Conservation (phyloP, 495 filamentous ascomycete species). For the Tuber calosporum region DNA sequence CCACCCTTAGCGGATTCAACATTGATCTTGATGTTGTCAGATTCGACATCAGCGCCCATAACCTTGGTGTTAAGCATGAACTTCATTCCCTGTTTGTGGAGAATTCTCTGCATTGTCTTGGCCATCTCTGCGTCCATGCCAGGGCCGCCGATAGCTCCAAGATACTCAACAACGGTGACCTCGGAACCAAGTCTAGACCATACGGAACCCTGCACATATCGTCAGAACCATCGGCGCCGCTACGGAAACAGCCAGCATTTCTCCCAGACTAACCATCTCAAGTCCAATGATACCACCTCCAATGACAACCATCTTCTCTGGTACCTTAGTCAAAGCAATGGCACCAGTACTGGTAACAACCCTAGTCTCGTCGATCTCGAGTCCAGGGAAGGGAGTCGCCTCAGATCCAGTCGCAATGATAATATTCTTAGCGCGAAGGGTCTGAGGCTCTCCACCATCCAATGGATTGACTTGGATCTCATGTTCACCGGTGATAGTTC, state of each 20-base stretch:
- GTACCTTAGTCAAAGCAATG: slow-evolving; percentile 77
- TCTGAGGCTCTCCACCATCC: slow-evolving; percentile 79
- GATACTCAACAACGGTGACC: slow-evolving; percentile 94
- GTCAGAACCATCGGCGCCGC: slow-evolving; percentile 24
- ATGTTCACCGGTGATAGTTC: slow-evolving; percentile 77
- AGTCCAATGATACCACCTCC: slow-evolving; percentile 98
- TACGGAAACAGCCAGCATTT: slow-evolving; percentile 2
- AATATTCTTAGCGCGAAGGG: slow-evolving; percentile 85
- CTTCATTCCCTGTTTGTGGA: slow-evolving; percentile 94
- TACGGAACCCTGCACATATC: slow-evolving; percentile 63
- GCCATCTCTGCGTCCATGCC: slow-evolving; percentile 95
- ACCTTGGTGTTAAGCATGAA: slow-evolving; percentile 99
- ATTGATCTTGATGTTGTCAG: slow-evolving; percentile 66
- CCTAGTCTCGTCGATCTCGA: slow-evolving; percentile 94
- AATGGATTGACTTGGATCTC: slow-evolving; percentile 82
- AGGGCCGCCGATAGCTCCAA: slow-evolving; percentile 91
- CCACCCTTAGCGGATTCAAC: slow-evolving; percentile 93
- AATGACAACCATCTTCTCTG: slow-evolving; percentile 96
- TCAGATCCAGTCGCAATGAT: slow-evolving; percentile 93
- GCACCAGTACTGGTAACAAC: slow-evolving; percentile 95
- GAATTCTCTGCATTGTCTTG: slow-evolving; percentile 85
- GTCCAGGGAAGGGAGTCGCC: slow-evolving; percentile 88
- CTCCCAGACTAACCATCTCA: slow-evolving; percentile 64
- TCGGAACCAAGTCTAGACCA: slow-evolving; percentile 90
- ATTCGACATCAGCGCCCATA: slow-evolving; percentile 68